Percentiles rank a stretch among this genome's conserved stretches.
Conservation (phyloP, 495 filamentous ascomycete species). For the Tuber magnatum region DNA sequence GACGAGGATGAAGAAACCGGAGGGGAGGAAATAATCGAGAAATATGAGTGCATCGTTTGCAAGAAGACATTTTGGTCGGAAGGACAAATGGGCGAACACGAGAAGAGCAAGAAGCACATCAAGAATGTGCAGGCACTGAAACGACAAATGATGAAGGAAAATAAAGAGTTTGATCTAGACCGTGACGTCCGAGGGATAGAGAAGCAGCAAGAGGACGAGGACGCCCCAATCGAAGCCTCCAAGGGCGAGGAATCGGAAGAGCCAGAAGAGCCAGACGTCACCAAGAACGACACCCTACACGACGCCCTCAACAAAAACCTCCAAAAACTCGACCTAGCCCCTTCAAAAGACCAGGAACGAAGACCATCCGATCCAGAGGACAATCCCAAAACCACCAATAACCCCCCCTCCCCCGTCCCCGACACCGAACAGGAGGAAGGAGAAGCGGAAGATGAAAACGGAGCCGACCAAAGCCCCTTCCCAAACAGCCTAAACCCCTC, state of each 20-base stretch:
- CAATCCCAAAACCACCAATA: background rate
- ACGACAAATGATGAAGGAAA: slow-evolving; percentile 74
- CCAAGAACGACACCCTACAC: slow-evolving; percentile 1
- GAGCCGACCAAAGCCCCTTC: slow-evolving; percentile 15
- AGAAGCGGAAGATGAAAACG: slow-evolving; percentile 22
- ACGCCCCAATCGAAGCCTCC: slow-evolving; percentile 45
- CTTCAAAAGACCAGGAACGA: slow-evolving; percentile 1
- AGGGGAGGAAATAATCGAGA: slow-evolving; percentile 49
- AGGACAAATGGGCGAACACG: slow-evolving; percentile 85
- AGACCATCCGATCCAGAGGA: background rate
- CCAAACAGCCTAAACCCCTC: slow-evolving; percentile 13
- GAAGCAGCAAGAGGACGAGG: slow-evolving; percentile 44
- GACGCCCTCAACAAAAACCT: background rate
- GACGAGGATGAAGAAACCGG: slow-evolving; percentile 56
- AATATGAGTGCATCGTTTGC: slow-evolving; percentile 85
- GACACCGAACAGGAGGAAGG: slow-evolving; percentile 2
- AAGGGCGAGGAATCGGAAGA: slow-evolving; percentile 13
- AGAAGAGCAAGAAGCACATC: slow-evolving; percentile 89
- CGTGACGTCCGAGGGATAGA: slow-evolving; percentile 33
- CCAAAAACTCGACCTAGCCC: background rate
- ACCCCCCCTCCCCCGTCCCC: background rate
- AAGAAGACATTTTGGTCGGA: slow-evolving; percentile 90
- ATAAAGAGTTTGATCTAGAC: slow-evolving; percentile 54
- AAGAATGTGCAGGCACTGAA: slow-evolving; percentile 74
- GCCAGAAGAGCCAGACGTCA: background rate